A percentile compares a stretch with the other conserved stretches of the same genome.
phyloP scores from a whole-genome alignment of 495 filamentous ascomycete species.

The Niebla homalea region DNA sequence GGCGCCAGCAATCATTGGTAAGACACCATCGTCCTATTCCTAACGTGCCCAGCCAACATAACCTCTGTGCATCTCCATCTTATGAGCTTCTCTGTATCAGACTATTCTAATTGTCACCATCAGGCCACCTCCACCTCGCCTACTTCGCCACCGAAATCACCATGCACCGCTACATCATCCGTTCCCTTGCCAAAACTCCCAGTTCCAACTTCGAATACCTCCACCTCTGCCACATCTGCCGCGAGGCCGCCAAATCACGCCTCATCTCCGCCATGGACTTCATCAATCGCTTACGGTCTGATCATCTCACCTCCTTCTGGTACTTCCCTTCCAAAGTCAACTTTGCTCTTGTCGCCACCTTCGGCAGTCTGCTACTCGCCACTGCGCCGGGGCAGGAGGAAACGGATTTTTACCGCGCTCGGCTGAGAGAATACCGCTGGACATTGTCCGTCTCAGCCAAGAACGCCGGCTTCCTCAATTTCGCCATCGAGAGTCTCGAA shows the following conservation, averaged over 20 bases:
- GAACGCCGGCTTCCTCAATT: constrained; percentile 55
- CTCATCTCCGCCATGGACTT: constrained; percentile 47
- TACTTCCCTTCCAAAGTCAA: constrained; percentile 38
- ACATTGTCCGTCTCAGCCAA: constrained; percentile 76
- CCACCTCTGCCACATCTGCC: constrained; percentile 66
- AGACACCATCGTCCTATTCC: constrained; percentile 16
- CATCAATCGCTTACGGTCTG: constrained; percentile 41
- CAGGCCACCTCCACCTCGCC: constrained; percentile 44
- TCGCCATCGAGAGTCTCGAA: constrained; percentile 37
- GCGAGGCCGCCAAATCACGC: constrained; percentile 57
- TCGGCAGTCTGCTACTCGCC: constrained; percentile 62
- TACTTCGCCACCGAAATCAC: constrained; percentile 52
- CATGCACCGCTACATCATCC: constrained; percentile 46
- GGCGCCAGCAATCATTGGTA: constrained; percentile 25
- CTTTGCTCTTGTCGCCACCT: constrained; percentile 42
- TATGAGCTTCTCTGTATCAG: constrained; percentile 5
- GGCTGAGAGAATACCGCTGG: constrained; percentile 86
- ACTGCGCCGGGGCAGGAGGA: constrained; percentile 79
- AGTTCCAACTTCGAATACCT: constrained; percentile 42
- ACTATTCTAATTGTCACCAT: constrained; percentile 1
- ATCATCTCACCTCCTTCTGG: constrained; percentile 44
- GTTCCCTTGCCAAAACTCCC: constrained; percentile 28
- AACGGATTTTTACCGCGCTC: constrained; percentile 82
- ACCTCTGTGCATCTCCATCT: constrained; percentile 23
- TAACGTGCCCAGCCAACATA: constrained; percentile 25